Evolutionary conservation across 805 yeast species (phyloP).

Genomic region (Priceomyces fermenticarens): DNA sequence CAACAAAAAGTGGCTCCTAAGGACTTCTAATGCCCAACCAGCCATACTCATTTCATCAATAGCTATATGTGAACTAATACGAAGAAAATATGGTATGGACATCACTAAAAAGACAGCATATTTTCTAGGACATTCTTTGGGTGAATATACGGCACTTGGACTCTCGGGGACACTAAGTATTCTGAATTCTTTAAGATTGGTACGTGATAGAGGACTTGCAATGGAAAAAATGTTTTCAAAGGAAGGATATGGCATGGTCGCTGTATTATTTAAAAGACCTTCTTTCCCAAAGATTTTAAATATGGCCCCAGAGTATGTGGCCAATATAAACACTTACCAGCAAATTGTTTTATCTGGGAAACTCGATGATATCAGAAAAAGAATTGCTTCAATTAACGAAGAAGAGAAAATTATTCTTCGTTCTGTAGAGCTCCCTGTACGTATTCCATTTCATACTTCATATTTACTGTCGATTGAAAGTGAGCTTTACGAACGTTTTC

Average conservation of each 20-base stretch:
- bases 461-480: slow-evolving; percentile 36
- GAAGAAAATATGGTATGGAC: slow-evolving; percentile 15
- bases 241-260: slow-evolving; percentile 32
- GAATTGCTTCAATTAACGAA: slow-evolving; percentile 16
- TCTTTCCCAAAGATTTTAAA: slow-evolving; percentile 19
- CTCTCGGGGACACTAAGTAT: slow-evolving; percentile 34
- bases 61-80: slow-evolving; percentile 21
- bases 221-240: slow-evolving; percentile 32
- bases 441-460: slow-evolving; percentile 51
- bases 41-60: slow-evolving; percentile 45
- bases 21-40: slow-evolving; percentile 53
- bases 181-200: slow-evolving; percentile 37
- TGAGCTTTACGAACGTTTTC: slow-evolving; percentile 21
- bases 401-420: slow-evolving; percentile 18
- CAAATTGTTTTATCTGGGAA: slow-evolving; percentile 48
- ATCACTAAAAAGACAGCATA: slow-evolving; percentile 14
- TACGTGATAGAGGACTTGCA: slow-evolving; percentile 41
- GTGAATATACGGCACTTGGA: slow-evolving; percentile 46
- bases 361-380: slow-evolving; percentile 17
- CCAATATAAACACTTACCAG: slow-evolving; percentile 42
- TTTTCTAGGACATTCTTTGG: slow-evolving; percentile 49
- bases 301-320: slow-evolving; percentile 29
- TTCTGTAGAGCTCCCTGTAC: slow-evolving; percentile 36
- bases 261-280: slow-evolving; percentile 26
- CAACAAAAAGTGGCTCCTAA: slow-evolving; percentile 17